Conservation (phyloP, 1,139 yeast species). For the Suhomyces maxii region DNA sequence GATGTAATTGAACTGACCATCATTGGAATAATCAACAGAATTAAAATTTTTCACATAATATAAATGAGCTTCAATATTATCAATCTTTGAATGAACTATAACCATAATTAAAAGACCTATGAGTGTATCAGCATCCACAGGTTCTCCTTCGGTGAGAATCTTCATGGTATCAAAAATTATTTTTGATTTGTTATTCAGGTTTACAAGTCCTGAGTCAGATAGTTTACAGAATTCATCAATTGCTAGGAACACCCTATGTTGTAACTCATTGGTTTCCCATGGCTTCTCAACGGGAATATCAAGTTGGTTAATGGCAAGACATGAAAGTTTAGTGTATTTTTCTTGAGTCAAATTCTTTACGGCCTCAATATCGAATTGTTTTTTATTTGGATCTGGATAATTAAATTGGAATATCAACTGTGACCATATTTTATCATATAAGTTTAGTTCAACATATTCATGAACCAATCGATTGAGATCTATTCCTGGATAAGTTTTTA, state of each 20-base stretch:
- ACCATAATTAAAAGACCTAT: conserved; percentile 74
- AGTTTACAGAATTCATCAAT: conserved; percentile 55
- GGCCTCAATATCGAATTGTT: conserved; percentile 31
- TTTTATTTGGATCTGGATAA: conserved; percentile 32
- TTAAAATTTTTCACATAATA: conserved; percentile 65
- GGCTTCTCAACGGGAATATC: conserved; percentile 54
- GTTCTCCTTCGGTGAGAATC: conserved; percentile 38
- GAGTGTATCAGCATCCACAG: conserved; percentile 78
- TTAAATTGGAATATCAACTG: conserved; percentile 43
- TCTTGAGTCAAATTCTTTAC: conserved; percentile 28
- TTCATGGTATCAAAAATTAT: conserved; percentile 56
- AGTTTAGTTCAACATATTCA: conserved; percentile 66
- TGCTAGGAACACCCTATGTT: conserved; percentile 53
- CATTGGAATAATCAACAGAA: conserved; percentile 22
- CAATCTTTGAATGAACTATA: conserved; percentile 61
- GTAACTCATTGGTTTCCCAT: conserved; percentile 42
- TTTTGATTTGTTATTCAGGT: conserved; percentile 54
- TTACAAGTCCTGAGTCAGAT: conserved; percentile 42
- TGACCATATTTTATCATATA: conserved; percentile 67
- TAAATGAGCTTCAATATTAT: conserved; percentile 62
- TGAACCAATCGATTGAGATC: conserved; percentile 60
- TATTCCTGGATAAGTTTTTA: conserved; percentile 41
- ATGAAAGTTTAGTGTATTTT: conserved; percentile 43
- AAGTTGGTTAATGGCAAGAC: conserved; percentile 70
- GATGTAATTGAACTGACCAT: conserved; percentile 46